phyloP scores from a whole-genome alignment of 768 basidiomycete species.

The Mycena belliarum region DNA sequence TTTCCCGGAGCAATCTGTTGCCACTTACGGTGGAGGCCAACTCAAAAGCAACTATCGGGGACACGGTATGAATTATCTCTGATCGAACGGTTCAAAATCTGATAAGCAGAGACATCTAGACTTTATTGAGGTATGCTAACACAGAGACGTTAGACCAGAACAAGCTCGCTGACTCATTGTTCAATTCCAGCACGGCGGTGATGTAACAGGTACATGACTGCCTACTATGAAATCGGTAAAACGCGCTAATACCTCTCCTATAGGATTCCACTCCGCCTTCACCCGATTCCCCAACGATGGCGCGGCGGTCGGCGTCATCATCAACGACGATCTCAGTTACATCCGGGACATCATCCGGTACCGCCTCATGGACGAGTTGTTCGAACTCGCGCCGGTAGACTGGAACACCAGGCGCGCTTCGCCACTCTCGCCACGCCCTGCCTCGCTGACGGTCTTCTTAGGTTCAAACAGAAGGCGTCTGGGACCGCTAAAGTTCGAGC shows the following conservation, averaged over 20 bases:
- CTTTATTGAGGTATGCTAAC: conserved; percentile 16
- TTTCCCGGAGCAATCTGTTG: conserved; percentile 25
- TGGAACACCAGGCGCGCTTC: conserved; percentile 13
- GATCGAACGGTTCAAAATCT: neutral
- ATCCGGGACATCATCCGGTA: conserved; percentile 10
- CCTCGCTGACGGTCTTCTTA: neutral
- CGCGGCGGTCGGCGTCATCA: conserved; percentile 9
- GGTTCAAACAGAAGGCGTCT: conserved; percentile 7
- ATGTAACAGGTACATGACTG: conserved; percentile 15
- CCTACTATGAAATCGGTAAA: neutral
- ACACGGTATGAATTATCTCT: conserved; percentile 21
- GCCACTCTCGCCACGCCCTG: too few relatives aligned
- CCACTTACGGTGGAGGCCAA: conserved; percentile 33
- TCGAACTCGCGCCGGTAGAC: conserved; percentile 19
- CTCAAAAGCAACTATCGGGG: conserved; percentile 26
- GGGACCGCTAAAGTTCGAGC: conserved; percentile 4
- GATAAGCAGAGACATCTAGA: too few relatives aligned
- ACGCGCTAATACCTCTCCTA: neutral
- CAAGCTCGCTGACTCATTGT: neutral
- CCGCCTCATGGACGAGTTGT: conserved; percentile 18
- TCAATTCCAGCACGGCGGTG: conserved; percentile 23
- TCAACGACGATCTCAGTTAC: conserved; percentile 14
- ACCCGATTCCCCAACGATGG: conserved; percentile 15
- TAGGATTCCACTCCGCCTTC: conserved; percentile 13
- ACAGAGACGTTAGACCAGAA: neutral